Evolutionary conservation across 208 protist genomes (phyloP).

Genomic region (Herpetomonas samuelpessoai): DNA sequence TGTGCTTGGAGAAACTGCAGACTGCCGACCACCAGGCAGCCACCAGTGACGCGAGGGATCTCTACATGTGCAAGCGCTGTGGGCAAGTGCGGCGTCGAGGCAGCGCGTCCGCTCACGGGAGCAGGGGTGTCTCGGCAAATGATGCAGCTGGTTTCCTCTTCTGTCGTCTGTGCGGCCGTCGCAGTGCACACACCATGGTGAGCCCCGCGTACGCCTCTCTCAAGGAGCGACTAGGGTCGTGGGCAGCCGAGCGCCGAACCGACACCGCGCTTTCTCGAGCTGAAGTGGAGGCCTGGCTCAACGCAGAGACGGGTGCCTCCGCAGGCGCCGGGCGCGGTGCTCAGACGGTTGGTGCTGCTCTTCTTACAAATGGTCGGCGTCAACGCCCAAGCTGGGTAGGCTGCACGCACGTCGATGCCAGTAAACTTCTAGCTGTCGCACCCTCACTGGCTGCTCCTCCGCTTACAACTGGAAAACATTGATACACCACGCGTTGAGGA

Average conservation of each 20-base stretch:
- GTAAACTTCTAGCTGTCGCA: too few relatives aligned
- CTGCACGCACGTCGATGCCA: neutral
- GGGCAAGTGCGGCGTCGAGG: conserved; percentile 18
- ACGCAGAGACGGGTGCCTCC: too few relatives aligned
- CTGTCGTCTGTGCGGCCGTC: conserved; percentile 31
- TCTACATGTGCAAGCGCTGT: conserved; percentile 39
- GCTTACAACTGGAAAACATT: too few relatives aligned
- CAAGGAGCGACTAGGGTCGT: neutral
- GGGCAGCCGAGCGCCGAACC: neutral
- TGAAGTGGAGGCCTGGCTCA: too few relatives aligned
- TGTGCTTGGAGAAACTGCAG: conserved; percentile 16
- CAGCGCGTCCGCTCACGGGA: conserved; percentile 13
- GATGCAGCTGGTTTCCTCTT: conserved; percentile 1
- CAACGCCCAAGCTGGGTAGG: neutral
- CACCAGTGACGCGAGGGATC: conserved; percentile 8
- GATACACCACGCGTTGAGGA: too few relatives aligned
- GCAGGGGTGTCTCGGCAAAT: conserved; percentile 9
- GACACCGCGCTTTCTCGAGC: too few relatives aligned
- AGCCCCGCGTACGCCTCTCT: conserved; percentile 8
- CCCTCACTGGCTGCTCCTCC: too few relatives aligned
- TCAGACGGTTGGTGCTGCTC: too few relatives aligned
- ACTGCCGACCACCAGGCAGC: neutral
- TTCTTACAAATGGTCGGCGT: neutral
- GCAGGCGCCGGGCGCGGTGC: too few relatives aligned
- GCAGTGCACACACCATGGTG: conserved; percentile 20